Percentiles rank a stretch among this genome's conserved stretches.
phyloP scores from a whole-genome alignment of 2,329 filamentous ascomycete genomes.

The Penicillium sp. region DNA sequence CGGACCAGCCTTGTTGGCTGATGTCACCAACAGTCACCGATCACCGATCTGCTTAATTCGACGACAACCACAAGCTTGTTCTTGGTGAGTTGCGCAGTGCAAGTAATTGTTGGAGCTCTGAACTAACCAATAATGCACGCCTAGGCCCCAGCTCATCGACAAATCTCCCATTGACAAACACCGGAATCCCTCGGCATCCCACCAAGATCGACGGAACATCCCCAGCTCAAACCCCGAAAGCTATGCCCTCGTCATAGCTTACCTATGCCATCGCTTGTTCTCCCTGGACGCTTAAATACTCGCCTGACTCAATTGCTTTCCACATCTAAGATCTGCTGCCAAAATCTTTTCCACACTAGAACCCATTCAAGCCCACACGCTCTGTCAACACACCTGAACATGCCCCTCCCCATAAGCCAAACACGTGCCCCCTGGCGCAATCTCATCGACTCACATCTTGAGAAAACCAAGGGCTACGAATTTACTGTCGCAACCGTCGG shows the following conservation, averaged over 20 bases:
- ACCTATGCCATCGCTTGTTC: not conserved
- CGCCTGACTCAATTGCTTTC: not conserved
- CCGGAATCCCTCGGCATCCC: not conserved
- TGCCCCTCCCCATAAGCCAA: constrained; percentile 12
- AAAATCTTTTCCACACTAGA: too few species aligned
- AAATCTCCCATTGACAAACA: not conserved
- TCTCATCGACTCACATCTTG: constrained; percentile 28
- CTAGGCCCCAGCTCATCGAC: not conserved
- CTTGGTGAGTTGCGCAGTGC: not conserved
- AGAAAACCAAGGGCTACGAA: constrained; percentile 25
- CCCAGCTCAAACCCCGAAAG: not conserved
- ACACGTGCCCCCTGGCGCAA: constrained; percentile 33
- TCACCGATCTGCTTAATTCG: not conserved
- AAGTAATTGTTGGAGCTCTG: not conserved
- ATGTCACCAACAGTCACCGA: constrained; percentile 1
- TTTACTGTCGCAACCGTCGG: constrained; percentile 34
- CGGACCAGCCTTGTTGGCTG: not conserved
- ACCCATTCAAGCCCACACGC: too few species aligned
- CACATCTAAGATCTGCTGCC: not conserved
- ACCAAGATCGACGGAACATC: not conserved
- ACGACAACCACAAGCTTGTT: not conserved
- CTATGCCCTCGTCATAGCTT: not conserved
- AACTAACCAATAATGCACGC: not conserved
- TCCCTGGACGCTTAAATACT: not conserved
- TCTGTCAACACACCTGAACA: constrained; percentile 9